These are phyloP conservation scores for Prunus fruticosa DNA, from an alignment of 306 rosid genomes.

Conservation along the genomic window DNA sequence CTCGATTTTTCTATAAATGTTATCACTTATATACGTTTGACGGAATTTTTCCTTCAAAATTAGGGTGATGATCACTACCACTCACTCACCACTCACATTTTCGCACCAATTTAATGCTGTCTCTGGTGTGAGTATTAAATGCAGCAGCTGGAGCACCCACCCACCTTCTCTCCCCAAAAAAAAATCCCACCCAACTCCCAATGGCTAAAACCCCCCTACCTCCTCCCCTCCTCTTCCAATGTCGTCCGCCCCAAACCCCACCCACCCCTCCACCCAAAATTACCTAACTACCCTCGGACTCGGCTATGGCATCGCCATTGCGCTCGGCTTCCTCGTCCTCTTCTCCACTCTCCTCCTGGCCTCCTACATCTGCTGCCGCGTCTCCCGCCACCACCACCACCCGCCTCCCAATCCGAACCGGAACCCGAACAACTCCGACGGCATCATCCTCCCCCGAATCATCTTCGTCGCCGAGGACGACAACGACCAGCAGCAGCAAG, in stretches of 20 bases:
- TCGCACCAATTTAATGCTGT: conserved; percentile 35
- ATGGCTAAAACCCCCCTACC: conserved; percentile 56
- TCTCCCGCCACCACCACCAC: conserved; percentile 16
- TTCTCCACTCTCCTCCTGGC: conserved; percentile 54
- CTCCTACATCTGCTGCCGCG: conserved; percentile 53
- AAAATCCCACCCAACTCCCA: conserved; percentile 29
- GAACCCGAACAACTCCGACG: conserved; percentile 9
- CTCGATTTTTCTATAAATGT: no score
- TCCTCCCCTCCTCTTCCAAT: conserved; percentile 24
- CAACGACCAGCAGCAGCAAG: conserved; percentile 24
- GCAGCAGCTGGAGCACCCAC: conserved; percentile 63
- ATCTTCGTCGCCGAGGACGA: conserved; percentile 81
- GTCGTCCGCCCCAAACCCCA: conserved; percentile 27
- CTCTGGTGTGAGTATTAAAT: conserved; percentile 55
- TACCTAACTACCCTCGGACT: conserved; percentile 64
- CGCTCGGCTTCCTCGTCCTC: conserved; percentile 63
- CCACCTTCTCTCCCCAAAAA: conserved; percentile 48
- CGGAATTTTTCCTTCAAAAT: no score
- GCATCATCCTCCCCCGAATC: conserved; percentile 67
- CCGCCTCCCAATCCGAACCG: neutral
- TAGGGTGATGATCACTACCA: neutral
- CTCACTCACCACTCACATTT: neutral
- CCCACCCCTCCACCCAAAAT: conserved; percentile 28
- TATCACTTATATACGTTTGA: no score
- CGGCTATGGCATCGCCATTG: conserved; percentile 72